Percentiles rank a stretch among this genome's conserved stretches.
Evolutionary conservation across 768 basidiomycete genomes (phyloP).

Genomic region (Lyophyllum shimeji): DNA sequence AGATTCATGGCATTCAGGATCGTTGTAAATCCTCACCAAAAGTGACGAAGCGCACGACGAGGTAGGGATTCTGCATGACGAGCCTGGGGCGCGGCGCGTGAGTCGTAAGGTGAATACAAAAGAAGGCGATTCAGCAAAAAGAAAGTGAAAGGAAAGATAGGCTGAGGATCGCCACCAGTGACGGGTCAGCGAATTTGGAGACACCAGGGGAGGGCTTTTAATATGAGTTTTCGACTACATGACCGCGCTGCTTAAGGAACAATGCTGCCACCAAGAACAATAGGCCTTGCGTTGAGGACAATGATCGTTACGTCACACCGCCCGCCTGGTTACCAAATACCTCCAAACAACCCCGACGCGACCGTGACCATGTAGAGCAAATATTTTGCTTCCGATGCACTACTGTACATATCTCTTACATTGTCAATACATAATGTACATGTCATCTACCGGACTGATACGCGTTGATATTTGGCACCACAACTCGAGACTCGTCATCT

Average conservation of each 20-base stretch:
- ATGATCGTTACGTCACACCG: not conserved
- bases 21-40: slow-evolving; percentile 45
- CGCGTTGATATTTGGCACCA: not conserved
- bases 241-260: slow-evolving; percentile 7
- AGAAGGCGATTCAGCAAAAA: slow-evolving; percentile 4
- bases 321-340: not conserved
- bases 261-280: slow-evolving; percentile 7
- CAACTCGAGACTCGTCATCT: slow-evolving; percentile 12
- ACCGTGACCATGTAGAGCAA: not conserved
- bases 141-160: slow-evolving; percentile 9
- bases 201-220: not conserved
- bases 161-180: slow-evolving; percentile 18
- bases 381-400: not conserved
- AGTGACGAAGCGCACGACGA: slow-evolving; percentile 54
- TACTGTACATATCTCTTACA: not conserved
- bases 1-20: not conserved
- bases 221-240: not conserved
- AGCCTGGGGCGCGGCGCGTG: not conserved
- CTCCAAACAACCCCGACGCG: not conserved
- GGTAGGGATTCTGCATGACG: slow-evolving; percentile 50
- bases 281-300: not conserved
- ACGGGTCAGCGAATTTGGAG: slow-evolving; percentile 6
- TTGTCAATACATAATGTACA: slow-evolving; percentile 1
- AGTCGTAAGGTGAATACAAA: slow-evolving; percentile 4
- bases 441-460: slow-evolving; percentile 1